Evolutionary conservation across 768 basidiomycete genomes (phyloP), one percentile per base, ranked within the genome.

Genomic region (Dentipellis fragilis): DNA sequence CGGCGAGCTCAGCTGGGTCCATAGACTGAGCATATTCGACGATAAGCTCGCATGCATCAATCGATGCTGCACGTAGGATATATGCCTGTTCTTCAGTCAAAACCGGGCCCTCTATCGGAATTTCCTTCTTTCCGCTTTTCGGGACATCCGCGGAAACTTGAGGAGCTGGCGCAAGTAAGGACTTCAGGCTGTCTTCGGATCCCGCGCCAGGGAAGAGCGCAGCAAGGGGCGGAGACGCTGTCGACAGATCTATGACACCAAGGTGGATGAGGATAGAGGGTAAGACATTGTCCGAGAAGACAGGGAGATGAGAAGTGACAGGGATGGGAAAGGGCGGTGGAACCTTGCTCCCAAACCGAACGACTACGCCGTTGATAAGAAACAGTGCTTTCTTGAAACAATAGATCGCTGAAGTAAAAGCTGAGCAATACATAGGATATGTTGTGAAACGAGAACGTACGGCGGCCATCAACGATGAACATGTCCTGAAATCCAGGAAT

Each of bases 361-460:
- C 67, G 22, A 68, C 70, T 51, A 93, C 69, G 22, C 81, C 83
- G 59, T 89, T 81, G 52, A 92, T 73, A 52, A 93, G 77, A 68
- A 91, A 90, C 35, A 95, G 72, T 2, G 87, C 90, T 65, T 93
- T 95, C 69, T 92, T 93, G 77, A 92, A 90, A 65, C 89, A 81
- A 69, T 90, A 93, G 21, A 92, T 75, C n/a, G 80, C 89, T 91
- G 49, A 57, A 49, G 22, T 55, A 52, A 51, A 49, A 51, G 53
- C 46, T 54, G 40, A 16, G 14, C n/a, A 1, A 9, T 34, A 50
- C 37, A 34, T n/a, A 36, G 35, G 50, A 47, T 55, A 58, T 37
- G 12, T 29, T 46, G 39, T 39, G 34, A 36, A 45, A 7, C 50
- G 29, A 29, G 29, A 6, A 72, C 80, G 59, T 63, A 89, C 89